Evolutionary conservation across 164 flowering plant genomes (phyloP), one percentile per base, ranked within the genome.

Genomic region (Malania oleifera): DNA sequence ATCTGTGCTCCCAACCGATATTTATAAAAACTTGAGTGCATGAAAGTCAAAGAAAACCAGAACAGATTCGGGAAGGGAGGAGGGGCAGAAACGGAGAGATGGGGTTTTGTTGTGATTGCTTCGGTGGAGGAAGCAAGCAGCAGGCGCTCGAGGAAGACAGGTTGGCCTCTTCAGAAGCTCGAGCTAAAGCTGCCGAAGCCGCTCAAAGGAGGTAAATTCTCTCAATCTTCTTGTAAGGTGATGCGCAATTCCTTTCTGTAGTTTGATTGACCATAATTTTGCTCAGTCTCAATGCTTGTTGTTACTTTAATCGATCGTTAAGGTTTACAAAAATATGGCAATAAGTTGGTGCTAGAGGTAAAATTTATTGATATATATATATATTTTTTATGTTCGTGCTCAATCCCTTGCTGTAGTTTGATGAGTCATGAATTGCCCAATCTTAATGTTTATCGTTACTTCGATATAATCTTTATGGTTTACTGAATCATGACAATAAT

Each of bases 151-250:
- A 86, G 58, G 80, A 84, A 62, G 92, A 91, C 4, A 73, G 80
- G 15, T 34, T 80, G 51, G 83, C 85, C n/a, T 84, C 91, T 19
- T 76, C 63, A 39, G 90, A 88, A 74, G 96, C 83, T 54, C 90
- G 96, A 7, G 83, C 79, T 18, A 84, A 51, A 64, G 91, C 96
- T 20, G 91, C 96, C 28, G 96, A 91, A 71, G 98, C 98, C 41
- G 98, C 98, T 26, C 81, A 83, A 66, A 83, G 63, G 74, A 76
- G 96, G 98, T 69, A 56, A 40, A 20, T 13, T 18, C 31, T 39
- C 50, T 40, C 13, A 43, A 34, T 58, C 17, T 20, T 15, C n/a
- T 18, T 24, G 14, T 3, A 9, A 1, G 9, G 2, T 19, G 9
- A 19, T 8, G 7, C 15, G 22, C 48, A 47, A 47, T 19, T 15